Percentiles rank a stretch among this genome's conserved stretches.
These are phyloP conservation scores for Cladobotryum mycophilum DNA, from an alignment of 2,329 filamentous ascomycete genomes.

Conservation along the genomic window DNA sequence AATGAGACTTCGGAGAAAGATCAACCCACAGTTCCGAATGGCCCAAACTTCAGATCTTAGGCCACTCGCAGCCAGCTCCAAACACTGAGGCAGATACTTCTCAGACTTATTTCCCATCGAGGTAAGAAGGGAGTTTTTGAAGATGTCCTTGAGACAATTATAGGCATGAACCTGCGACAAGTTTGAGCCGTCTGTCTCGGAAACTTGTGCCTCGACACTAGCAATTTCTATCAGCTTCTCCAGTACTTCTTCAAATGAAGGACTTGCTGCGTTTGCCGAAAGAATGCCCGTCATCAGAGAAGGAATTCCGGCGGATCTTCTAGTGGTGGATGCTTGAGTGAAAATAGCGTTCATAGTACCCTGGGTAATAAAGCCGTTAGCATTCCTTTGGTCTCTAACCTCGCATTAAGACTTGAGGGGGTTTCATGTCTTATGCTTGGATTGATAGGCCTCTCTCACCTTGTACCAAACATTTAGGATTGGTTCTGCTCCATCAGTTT, in stretches of 20 bases:
- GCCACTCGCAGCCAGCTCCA: constrained; percentile 74
- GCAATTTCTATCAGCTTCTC: constrained; percentile 55
- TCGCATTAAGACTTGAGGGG: too few relatives aligned
- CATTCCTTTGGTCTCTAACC: neutral
- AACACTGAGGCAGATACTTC: constrained; percentile 62
- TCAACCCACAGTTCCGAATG: constrained; percentile 85
- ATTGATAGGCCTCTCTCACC: constrained; percentile 30
- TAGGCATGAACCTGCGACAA: constrained; percentile 90
- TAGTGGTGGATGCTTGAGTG: constrained; percentile 72
- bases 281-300: constrained; percentile 79
- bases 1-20: constrained; percentile 81
- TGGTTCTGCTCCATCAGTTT: constrained; percentile 27
- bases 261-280: constrained; percentile 52
- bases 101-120: constrained; percentile 68
- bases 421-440: too few relatives aligned
- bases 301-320: constrained; percentile 87
- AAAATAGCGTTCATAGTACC: constrained; percentile 64
- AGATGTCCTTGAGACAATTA: constrained; percentile 88
- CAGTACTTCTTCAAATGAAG: constrained; percentile 61
- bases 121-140: constrained; percentile 73
- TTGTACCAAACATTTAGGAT: constrained; percentile 66
- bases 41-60: constrained; percentile 84
- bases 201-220: constrained; percentile 43
- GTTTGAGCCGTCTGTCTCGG: constrained; percentile 56
- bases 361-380: constrained; percentile 24